Conservation (phyloP, 345 rosid species). For the Gossypioides kirkii region DNA sequence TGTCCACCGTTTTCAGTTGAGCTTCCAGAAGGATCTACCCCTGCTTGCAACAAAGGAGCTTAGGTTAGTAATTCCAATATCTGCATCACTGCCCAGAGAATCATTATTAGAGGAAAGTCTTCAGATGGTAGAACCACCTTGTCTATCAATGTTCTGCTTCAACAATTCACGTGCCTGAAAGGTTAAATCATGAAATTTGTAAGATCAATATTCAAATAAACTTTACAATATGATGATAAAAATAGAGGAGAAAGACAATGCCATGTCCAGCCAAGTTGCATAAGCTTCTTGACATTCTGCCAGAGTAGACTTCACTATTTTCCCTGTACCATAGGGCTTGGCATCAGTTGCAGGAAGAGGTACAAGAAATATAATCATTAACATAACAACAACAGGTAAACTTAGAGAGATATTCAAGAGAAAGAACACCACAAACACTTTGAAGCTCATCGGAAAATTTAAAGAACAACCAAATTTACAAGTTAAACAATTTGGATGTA, state of each 20-base stretch:
- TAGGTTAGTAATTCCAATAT: background rate
- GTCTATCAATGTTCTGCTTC: slow-evolving; percentile 61
- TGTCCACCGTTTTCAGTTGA: slow-evolving; percentile 26
- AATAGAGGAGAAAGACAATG: slow-evolving; percentile 16
- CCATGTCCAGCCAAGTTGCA: slow-evolving; percentile 72
- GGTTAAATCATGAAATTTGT: slow-evolving; percentile 8
- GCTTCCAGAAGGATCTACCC: slow-evolving; percentile 22
- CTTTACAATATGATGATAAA: slow-evolving; percentile 8
- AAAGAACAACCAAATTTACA: background rate
- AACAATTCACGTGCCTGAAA: slow-evolving; percentile 70
- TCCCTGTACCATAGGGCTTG: slow-evolving; percentile 40
- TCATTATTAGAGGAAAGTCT: background rate
- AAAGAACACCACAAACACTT: background rate
- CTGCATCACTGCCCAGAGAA: background rate
- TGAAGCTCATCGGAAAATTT: no score
- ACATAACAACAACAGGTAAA: background rate
- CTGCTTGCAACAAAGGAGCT: slow-evolving; percentile 23
- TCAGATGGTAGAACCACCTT: slow-evolving; percentile 35
- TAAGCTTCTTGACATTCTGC: slow-evolving; percentile 86
- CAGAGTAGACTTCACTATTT: slow-evolving; percentile 83
- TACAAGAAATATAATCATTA: background rate
- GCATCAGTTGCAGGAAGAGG: background rate
- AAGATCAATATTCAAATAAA: background rate
- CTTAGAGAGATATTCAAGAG: background rate
- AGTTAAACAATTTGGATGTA: background rate